These are phyloP conservation scores for Plasmopara halstedii DNA, from an alignment of 352 stramenopile genomes.

Conservation along the genomic window DNA sequence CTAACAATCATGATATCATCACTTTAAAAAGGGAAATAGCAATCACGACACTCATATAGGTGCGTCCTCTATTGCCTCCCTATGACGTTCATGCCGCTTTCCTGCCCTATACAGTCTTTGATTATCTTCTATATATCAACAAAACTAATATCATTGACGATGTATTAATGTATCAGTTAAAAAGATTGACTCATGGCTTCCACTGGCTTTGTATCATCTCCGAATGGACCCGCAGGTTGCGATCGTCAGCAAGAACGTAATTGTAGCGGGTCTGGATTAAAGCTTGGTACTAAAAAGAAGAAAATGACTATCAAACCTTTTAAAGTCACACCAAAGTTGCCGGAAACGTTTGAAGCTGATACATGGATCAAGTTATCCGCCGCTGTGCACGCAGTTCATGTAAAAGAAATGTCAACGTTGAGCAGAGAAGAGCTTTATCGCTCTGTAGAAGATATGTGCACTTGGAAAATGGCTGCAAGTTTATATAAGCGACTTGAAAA, in stretches of 20 bases:
- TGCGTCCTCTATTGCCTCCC: too few relatives aligned
- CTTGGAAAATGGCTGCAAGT: slow-evolving; percentile 87
- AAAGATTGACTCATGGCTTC: slow-evolving; percentile 29
- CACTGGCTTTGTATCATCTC: slow-evolving; percentile 14
- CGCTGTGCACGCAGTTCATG: slow-evolving; percentile 56
- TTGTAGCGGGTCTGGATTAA: slow-evolving; percentile 11
- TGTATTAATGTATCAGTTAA: too few relatives aligned
- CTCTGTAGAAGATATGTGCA: slow-evolving; percentile 86
- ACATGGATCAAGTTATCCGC: slow-evolving; percentile 69
- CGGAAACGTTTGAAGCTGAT: slow-evolving; percentile 64
- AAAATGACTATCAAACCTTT: slow-evolving; percentile 86
- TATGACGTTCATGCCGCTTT: too few relatives aligned
- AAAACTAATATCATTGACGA: not conserved
- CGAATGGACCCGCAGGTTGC: slow-evolving; percentile 22
- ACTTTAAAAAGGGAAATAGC: too few relatives aligned
- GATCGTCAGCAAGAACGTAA: slow-evolving; percentile 27
- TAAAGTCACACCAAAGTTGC: slow-evolving; percentile 68
- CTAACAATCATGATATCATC: too few relatives aligned
- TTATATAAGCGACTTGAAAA: slow-evolving; percentile 62
- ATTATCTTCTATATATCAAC: not conserved
- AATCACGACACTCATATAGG: too few relatives aligned
- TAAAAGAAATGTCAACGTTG: slow-evolving; percentile 53
- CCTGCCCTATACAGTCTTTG: too few relatives aligned
- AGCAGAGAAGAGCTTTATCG: slow-evolving; percentile 81
- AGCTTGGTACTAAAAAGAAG: slow-evolving; percentile 41